These are phyloP conservation scores for Coemansia sp. DNA, from an alignment of 192 early-diverging fungal species.

Conservation along the genomic window DNA sequence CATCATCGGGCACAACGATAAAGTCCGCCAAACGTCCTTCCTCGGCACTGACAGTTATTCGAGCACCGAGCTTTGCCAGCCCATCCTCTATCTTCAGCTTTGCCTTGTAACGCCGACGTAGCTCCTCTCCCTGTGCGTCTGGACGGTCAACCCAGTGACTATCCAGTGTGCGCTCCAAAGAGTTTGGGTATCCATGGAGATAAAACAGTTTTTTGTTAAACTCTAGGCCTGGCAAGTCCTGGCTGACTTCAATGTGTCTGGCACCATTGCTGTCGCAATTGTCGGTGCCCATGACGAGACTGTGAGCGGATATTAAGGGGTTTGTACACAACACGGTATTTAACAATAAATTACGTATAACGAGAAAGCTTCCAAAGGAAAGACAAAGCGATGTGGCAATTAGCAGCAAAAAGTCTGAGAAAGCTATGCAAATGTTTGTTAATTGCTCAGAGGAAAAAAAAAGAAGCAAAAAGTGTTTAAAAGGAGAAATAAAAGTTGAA, in stretches of 20 bases:
- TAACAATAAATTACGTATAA: not conserved
- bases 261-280: slow-evolving; percentile 6
- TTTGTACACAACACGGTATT: not conserved
- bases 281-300: slow-evolving; percentile 4
- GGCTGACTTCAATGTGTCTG: not conserved
- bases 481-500: not conserved
- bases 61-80: slow-evolving; percentile 20
- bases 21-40: slow-evolving; percentile 5
- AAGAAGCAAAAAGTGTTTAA: not conserved
- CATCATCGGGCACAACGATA: slow-evolving; percentile 25
- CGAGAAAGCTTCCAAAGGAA: not conserved
- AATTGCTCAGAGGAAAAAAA: not conserved
- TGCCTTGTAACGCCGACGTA: slow-evolving; percentile 26
- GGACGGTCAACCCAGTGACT: slow-evolving; percentile 17
- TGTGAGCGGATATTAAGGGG: not conserved
- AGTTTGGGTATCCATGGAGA: slow-evolving; percentile 25
- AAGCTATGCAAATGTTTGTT: not conserved
- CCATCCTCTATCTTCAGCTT: slow-evolving; percentile 11
- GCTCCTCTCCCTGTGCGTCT: slow-evolving; percentile 35
- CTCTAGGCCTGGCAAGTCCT: not conserved
- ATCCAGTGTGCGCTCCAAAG: not conserved
- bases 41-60: not conserved
- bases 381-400: not conserved
- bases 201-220: slow-evolving; percentile 23
- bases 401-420: not conserved